phyloP scores from a whole-genome alignment of 2,329 filamentous ascomycete genomes.

The Metarhizium sp. region DNA sequence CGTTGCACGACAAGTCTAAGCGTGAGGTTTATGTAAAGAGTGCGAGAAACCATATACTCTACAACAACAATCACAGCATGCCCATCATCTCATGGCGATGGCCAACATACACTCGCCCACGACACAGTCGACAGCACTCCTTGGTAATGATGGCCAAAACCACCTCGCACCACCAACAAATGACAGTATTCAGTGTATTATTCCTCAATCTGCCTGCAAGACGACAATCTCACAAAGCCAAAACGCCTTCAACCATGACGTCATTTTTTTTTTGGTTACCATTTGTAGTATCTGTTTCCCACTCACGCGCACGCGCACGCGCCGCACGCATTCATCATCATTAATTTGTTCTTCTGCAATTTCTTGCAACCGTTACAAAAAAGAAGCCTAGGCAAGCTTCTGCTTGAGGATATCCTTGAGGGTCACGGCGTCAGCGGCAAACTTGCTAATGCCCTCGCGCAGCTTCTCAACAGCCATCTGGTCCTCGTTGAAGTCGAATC shows the following conservation, averaged over 20 bases:
- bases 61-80: too few species aligned
- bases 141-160: neutral
- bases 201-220: neutral
- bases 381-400: constrained; percentile 52
- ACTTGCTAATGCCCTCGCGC: constrained; percentile 98
- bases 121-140: too few species aligned
- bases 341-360: neutral
- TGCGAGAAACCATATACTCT: too few species aligned
- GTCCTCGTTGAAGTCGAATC: constrained; percentile 99
- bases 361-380: neutral
- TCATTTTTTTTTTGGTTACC: neutral
- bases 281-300: neutral
- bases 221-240: neutral
- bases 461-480: constrained; percentile 99
- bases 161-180: neutral
- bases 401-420: constrained; percentile 85
- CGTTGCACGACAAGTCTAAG: too few species aligned
- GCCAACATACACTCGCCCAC: neutral
- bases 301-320: neutral
- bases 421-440: constrained; percentile 88
- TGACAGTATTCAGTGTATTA: neutral
- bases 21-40: too few species aligned
- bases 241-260: constrained; percentile 2
- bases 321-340: neutral
- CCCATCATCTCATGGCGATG: too few species aligned